Evolutionary conservation across 176 grass and related monocot species (phyloP), one percentile per base, ranked within the genome.

Genomic region (Musa itinerans): DNA sequence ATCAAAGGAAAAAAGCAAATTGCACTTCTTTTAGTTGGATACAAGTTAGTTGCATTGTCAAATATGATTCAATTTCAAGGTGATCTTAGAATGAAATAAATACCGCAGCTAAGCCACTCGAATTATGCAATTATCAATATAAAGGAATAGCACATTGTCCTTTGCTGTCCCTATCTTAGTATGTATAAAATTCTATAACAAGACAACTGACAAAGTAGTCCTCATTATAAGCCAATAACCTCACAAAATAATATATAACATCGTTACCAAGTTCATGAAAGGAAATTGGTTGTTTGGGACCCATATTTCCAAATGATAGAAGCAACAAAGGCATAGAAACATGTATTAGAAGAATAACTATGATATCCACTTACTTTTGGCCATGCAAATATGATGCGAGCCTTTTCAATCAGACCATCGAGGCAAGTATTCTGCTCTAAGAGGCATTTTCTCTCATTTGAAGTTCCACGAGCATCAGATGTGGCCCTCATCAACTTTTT

Each of bases 401-500:
- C 82, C 76, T 85, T 93, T 15, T 89, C 90, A 68, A 91, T 91
- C 76, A 98, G 84, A 65, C 59, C 68, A 87, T 93, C 94, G 69
- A 98, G 79, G 63, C 68, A 87, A 29, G 77, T n/a, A 29, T 83
- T 29, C 73, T 87, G 86, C 76, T 93, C 83, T 78, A 89, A 80
- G 19, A 98, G 84, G 17, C 89, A 68, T 85, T 93, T 98, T 81
- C 94, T 98, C 82, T 93, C 90, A 8, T 79, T 93, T 62, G 83
- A 77, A 59, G 88, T 89, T 58, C 84, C 90, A 68, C 51, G 66
- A 24, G 88, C 86, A 83, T 74, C 85, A 24, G 72, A 73, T 52
- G 81, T 85, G 72, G 83, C 80, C 71, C 94, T 89, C 50, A 83
- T 78, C 82, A 98, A 82, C 77, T 87, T 98, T 79, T 91, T 98